Base-by-base conservation (phyloP, 306 rosid genomes). In the Boehmeria nivea region DNA sequence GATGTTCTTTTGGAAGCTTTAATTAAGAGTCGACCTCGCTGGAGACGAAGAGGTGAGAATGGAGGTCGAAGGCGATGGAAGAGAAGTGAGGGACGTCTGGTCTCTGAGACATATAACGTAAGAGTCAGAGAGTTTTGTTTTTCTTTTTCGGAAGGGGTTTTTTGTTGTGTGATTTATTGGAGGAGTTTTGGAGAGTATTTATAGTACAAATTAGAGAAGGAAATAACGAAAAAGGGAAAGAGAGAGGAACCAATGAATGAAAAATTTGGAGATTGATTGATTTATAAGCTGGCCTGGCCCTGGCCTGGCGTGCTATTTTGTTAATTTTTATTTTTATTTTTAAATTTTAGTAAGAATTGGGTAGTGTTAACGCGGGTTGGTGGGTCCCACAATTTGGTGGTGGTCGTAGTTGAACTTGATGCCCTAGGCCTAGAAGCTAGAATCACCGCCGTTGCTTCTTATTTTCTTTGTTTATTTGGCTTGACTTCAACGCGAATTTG, bases 61-160 rank as follows among this genome's bases (percentile, higher is more conserved):
- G n/a, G n/a, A n/a, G n/a, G n/a, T n/a, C n/a, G 34, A 28, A 28
- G 3, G 34, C 34, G 34, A 28, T 28, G 8, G 8, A 70, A 43
- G 77, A 73, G 25, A 70, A 74, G 43, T 74, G 80, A 14, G 78
- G 74, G 3, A 71, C 68, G 51, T 8, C 8, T 3, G 60, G 78
- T 60, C 71, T 60, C 71, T 44, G 20, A 24, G 12, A 31, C 17
- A n/a, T n/a, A n/a, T n/a, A n/a, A n/a, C n/a, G n/a, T n/a, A n/a
- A n/a, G n/a, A n/a, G n/a, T n/a, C n/a, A n/a, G n/a, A n/a, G n/a
- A n/a, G n/a, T n/a, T n/a, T n/a, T n/a, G n/a, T n/a, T n/a, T n/a
- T n/a, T n/a, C n/a, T n/a, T n/a, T n/a, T n/a, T n/a, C n/a, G n/a
- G n/a, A n/a, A n/a, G n/a, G n/a, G n/a, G n/a, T n/a, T n/a, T n/a